phyloP scores from a whole-genome alignment of 441 rosid species.

The Gossypium laxum region DNA sequence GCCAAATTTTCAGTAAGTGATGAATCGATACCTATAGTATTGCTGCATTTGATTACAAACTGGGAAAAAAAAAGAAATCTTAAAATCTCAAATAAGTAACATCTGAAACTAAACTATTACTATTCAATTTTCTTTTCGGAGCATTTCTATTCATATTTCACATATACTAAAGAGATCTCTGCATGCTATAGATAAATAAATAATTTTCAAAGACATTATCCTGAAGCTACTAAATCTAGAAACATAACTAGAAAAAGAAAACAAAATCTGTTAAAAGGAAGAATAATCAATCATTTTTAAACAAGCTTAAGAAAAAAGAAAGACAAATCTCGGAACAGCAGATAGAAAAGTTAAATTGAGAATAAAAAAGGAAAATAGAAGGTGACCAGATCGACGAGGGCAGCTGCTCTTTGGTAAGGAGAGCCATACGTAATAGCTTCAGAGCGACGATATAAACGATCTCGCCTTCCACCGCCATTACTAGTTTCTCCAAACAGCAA shows the following conservation, averaged over 20 bases:
- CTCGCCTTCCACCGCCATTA: constrained; percentile 20
- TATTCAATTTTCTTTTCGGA: background rate
- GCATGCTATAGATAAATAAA: background rate
- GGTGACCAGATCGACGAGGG: constrained; percentile 90
- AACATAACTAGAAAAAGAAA: background rate
- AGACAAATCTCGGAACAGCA: background rate
- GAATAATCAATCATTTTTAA: background rate
- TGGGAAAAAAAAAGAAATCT: background rate
- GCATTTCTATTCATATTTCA: background rate
- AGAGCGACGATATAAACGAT: constrained; percentile 42
- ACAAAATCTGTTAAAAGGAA: background rate
- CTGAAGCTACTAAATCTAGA: background rate
- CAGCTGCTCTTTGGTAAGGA: constrained; percentile 76
- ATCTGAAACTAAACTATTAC: background rate
- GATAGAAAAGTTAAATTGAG: background rate
- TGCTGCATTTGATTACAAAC: background rate
- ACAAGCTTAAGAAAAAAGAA: background rate
- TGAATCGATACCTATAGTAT: background rate
- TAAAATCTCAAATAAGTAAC: background rate
- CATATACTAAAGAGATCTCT: background rate
- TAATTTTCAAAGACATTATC: background rate
- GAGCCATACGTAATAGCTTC: constrained; percentile 75
- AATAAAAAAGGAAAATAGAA: background rate
- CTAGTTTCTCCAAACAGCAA: constrained; percentile 45
- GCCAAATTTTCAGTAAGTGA: background rate